Evolutionary conservation across 805 yeast genomes (phyloP).

Genomic region (Alloascoidea africana): DNA sequence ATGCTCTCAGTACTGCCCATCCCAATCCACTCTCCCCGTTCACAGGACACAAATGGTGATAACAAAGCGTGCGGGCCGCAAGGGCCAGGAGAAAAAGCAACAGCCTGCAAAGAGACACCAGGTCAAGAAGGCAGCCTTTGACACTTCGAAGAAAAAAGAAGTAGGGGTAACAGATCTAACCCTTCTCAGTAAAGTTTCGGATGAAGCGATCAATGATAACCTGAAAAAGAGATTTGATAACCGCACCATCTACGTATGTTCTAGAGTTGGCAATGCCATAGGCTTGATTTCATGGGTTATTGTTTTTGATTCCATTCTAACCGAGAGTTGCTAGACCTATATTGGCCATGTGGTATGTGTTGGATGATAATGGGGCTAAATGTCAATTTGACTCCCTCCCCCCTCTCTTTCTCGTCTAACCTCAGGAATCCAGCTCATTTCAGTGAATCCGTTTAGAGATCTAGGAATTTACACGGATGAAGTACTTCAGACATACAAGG

Average conservation of each 20-base stretch:
- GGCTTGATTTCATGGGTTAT: no score
- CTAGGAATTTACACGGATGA: constrained; percentile 86
- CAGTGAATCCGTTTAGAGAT: constrained; percentile 94
- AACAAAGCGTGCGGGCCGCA: constrained; percentile 12
- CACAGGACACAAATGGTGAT: constrained; percentile 8
- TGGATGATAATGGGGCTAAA: no score
- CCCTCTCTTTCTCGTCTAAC: not conserved
- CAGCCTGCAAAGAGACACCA: constrained; percentile 38
- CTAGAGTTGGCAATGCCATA: constrained; percentile 66
- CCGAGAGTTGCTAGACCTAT: constrained; percentile 18
- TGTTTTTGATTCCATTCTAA: no score
- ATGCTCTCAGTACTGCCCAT: constrained; percentile 4
- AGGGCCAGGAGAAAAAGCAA: constrained; percentile 45
- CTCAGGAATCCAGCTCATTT: constrained; percentile 36
- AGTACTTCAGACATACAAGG: constrained; percentile 61
- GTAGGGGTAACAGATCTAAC: constrained; percentile 98
- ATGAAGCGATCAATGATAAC: constrained; percentile 86
- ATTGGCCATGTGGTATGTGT: constrained; percentile 20
- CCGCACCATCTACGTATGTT: constrained; percentile 82
- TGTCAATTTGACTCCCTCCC: no score
- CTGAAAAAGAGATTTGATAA: constrained; percentile 79
- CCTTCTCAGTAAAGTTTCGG: constrained; percentile 72
- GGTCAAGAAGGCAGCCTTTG: constrained; percentile 83
- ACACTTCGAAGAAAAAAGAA: constrained; percentile 76
- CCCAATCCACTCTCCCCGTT: not conserved